phyloP scores from a whole-genome alignment of 2,329 filamentous ascomycete species.

The Neodidymelliopsis sp. region DNA sequence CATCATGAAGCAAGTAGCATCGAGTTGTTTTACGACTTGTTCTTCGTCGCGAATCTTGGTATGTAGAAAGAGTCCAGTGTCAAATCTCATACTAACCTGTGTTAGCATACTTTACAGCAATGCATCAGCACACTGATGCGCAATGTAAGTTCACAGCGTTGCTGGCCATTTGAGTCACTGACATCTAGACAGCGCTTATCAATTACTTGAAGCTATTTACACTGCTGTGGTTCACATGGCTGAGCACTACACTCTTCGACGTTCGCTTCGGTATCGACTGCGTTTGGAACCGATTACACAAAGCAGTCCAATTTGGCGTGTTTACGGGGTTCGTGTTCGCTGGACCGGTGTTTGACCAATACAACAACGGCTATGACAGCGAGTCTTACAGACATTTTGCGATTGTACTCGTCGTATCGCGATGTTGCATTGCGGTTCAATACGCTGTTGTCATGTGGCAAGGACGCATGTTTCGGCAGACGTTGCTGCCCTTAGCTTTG shows the following conservation, averaged over 20 bases:
- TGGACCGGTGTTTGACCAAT: conserved; percentile 51
- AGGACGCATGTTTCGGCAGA: conserved; percentile 30
- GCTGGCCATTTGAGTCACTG: not conserved
- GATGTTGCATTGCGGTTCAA: conserved; percentile 25
- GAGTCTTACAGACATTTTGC: conserved; percentile 27
- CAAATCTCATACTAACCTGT: not conserved
- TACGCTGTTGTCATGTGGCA: conserved; percentile 35
- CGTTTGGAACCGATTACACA: conserved; percentile 67
- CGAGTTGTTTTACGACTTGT: conserved; percentile 67
- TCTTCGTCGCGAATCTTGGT: conserved; percentile 68
- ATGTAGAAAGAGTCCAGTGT: not conserved
- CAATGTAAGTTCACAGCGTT: conserved; percentile 25
- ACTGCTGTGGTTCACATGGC: conserved; percentile 72
- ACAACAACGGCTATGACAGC: conserved; percentile 23
- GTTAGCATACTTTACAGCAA: conserved; percentile 64
- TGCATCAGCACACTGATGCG: conserved; percentile 63
- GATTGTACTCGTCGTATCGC: conserved; percentile 28
- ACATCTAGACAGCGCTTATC: conserved; percentile 31
- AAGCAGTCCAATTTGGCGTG: conserved; percentile 67
- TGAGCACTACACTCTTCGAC: conserved; percentile 68
- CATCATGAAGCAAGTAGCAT: conserved; percentile 59
- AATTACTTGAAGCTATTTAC: conserved; percentile 62
- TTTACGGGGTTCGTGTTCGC: conserved; percentile 71
- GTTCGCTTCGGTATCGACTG: conserved; percentile 71
- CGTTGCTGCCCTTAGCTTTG: conserved; percentile 27